Conservation (phyloP, 2,329 filamentous ascomycete species). For the Magnaporthales sp. region DNA sequence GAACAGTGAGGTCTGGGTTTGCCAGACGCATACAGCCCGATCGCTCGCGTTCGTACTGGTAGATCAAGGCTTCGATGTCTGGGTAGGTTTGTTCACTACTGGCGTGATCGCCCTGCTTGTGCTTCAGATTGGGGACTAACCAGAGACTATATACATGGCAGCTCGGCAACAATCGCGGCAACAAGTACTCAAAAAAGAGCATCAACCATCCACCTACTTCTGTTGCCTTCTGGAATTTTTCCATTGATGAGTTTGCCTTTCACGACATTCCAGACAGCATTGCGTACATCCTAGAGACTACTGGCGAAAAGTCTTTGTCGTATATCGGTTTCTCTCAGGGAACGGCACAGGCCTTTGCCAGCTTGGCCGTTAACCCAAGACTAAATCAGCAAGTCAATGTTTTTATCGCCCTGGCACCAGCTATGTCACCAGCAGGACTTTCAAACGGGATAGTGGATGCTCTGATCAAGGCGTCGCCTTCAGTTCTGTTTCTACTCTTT, state of each 20-base stretch:
- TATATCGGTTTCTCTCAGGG: slow-evolving; percentile 98
- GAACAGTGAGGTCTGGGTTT: slow-evolving; percentile 99
- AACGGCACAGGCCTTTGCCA: slow-evolving; percentile 92
- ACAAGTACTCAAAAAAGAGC: slow-evolving; percentile 98
- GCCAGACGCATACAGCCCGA: slow-evolving; percentile 75
- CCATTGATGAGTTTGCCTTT: slow-evolving; percentile 96
- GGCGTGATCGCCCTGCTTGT: neutral
- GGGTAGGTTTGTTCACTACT: slow-evolving; percentile 51
- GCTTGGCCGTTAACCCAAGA: slow-evolving; percentile 81
- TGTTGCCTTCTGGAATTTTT: slow-evolving; percentile 88
- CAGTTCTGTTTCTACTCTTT: slow-evolving; percentile 87
- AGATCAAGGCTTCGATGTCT: slow-evolving; percentile 90
- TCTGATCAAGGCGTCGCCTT: slow-evolving; percentile 85
- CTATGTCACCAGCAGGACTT: slow-evolving; percentile 90
- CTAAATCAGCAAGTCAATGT: slow-evolving; percentile 91
- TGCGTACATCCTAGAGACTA: slow-evolving; percentile 79
- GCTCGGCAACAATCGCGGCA: slow-evolving; percentile 95
- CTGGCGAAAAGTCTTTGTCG: slow-evolving; percentile 73
- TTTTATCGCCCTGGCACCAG: slow-evolving; percentile 90
- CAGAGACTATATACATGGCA: slow-evolving; percentile 19
- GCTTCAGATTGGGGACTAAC: neutral
- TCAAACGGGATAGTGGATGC: slow-evolving; percentile 87
- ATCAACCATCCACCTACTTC: slow-evolving; percentile 67
- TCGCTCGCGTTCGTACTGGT: slow-evolving; percentile 84
- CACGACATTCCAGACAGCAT: slow-evolving; percentile 96